These are phyloP conservation scores for Cadophora sp. DNA, from an alignment of 2,329 filamentous ascomycete species.

Conservation along the genomic window DNA sequence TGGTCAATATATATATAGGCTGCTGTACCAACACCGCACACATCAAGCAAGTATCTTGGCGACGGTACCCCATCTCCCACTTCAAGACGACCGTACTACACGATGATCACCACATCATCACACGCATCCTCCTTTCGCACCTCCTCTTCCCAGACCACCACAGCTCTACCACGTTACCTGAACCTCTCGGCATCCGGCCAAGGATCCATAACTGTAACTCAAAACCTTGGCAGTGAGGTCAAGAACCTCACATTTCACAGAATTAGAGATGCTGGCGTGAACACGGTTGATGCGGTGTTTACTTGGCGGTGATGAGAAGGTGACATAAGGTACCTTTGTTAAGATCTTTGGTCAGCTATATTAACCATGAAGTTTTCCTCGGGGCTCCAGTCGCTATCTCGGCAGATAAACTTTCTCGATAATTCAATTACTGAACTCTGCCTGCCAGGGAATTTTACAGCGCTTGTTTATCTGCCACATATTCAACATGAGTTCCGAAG, in stretches of 20 bases:
- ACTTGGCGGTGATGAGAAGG: background rate
- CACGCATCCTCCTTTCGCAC: background rate
- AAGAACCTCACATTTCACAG: background rate
- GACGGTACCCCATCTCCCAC: background rate
- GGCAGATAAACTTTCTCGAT: background rate
- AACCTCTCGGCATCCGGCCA: background rate
- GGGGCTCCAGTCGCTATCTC: background rate
- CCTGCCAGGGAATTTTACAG: background rate
- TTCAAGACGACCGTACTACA: background rate
- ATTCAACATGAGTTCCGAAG: background rate
- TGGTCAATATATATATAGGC: no score
- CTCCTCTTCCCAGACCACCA: background rate
- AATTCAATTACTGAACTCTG: background rate
- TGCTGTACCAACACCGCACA: background rate
- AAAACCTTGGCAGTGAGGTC: conserved; percentile 3
- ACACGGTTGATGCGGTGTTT: background rate
- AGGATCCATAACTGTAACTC: background rate
- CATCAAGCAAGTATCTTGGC: background rate
- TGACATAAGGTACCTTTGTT: background rate
- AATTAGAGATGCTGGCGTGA: background rate
- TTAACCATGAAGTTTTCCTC: background rate
- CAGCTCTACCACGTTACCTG: background rate
- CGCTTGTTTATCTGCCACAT: background rate
- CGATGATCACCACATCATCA: background rate
- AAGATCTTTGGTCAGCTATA: background rate